These are phyloP conservation scores for Vitis hybrid DNA, from an alignment of 177 flowering plant genomes.

Conservation along the genomic window DNA sequence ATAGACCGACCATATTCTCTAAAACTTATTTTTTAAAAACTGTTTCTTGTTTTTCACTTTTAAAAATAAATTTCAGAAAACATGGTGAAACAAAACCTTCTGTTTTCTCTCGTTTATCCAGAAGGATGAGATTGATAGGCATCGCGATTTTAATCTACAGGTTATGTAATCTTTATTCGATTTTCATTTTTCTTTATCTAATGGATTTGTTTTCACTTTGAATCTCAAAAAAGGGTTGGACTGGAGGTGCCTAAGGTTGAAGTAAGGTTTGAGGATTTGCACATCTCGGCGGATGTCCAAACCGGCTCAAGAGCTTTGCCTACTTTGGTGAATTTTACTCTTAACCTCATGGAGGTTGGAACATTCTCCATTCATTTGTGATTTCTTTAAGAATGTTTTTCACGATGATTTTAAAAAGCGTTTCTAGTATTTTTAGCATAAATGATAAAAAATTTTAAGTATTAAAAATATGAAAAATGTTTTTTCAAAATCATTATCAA, in stretches of 20 bases:
- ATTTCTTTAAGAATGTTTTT: not conserved
- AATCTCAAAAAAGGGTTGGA: constrained; percentile 54
- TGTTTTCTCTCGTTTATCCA: not conserved
- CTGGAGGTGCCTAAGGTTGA: constrained; percentile 74
- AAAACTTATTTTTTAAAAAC: too few species aligned
- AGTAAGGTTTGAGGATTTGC: constrained; percentile 68
- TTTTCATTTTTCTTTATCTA: not conserved
- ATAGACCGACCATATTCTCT: too few species aligned
- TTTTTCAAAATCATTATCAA: too few species aligned
- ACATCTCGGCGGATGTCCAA: constrained; percentile 58
- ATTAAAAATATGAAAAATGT: too few species aligned
- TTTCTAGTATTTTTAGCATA: not conserved
- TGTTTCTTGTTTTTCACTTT: not conserved
- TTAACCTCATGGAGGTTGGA: constrained; percentile 59
- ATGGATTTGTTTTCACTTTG: not conserved
- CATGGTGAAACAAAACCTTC: not conserved
- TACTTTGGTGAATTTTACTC: constrained; percentile 59
- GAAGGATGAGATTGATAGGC: too few species aligned
- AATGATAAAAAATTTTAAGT: not conserved
- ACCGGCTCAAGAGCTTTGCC: constrained; percentile 81
- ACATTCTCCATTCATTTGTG: not conserved
- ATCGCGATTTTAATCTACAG: too few species aligned
- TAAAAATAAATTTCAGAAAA: not conserved
- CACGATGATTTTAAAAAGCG: accelerated
- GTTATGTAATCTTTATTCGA: too few species aligned